Evolutionary conservation across 163 green algal species (phyloP).

Genomic region (Prototheca cutis): DNA sequence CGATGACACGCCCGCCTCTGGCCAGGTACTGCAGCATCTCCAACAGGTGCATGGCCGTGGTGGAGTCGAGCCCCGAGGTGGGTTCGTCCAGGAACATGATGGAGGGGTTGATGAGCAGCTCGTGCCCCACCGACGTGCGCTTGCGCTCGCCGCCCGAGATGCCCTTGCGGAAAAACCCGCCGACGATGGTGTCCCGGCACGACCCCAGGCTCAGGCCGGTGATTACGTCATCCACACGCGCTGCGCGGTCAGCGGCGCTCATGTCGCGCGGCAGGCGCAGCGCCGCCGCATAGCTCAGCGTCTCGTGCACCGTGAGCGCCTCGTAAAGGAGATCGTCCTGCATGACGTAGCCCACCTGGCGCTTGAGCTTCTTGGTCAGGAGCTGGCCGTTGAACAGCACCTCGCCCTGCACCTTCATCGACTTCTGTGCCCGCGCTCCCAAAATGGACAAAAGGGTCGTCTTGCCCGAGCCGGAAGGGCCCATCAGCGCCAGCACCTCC

Average conservation of each 20-base stretch:
- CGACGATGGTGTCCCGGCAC: slow-evolving; percentile 78
- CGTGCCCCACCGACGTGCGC: slow-evolving; percentile 77
- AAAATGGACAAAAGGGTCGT: slow-evolving; percentile 73
- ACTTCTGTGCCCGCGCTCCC: slow-evolving; percentile 41
- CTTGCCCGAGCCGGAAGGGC: slow-evolving; percentile 71
- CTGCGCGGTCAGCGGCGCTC: slow-evolving; percentile 41
- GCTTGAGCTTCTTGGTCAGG: slow-evolving; percentile 42
- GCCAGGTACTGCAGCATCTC: slow-evolving; percentile 58
- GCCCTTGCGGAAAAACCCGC: slow-evolving; percentile 55
- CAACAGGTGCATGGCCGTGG: slow-evolving; percentile 79
- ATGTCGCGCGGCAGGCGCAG: slow-evolving; percentile 73
- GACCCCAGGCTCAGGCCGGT: slow-evolving; percentile 59
- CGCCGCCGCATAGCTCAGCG: slow-evolving; percentile 77
- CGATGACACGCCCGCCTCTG: slow-evolving; percentile 59
- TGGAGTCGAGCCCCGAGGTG: slow-evolving; percentile 67
- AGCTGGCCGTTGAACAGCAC: slow-evolving; percentile 37
- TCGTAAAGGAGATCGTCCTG: slow-evolving; percentile 79
- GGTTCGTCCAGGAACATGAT: slow-evolving; percentile 78
- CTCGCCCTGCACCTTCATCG: slow-evolving; percentile 26
- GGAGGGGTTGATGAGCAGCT: slow-evolving; percentile 86
- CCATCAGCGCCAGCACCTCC: slow-evolving; percentile 77
- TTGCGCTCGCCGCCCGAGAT: slow-evolving; percentile 85
- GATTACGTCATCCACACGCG: slow-evolving; percentile 73
- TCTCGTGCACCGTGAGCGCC: slow-evolving; percentile 81
- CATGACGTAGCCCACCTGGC: slow-evolving; percentile 54